Evolutionary conservation across 352 stramenopile species (phyloP).

Genomic region (Pythium sp.): DNA sequence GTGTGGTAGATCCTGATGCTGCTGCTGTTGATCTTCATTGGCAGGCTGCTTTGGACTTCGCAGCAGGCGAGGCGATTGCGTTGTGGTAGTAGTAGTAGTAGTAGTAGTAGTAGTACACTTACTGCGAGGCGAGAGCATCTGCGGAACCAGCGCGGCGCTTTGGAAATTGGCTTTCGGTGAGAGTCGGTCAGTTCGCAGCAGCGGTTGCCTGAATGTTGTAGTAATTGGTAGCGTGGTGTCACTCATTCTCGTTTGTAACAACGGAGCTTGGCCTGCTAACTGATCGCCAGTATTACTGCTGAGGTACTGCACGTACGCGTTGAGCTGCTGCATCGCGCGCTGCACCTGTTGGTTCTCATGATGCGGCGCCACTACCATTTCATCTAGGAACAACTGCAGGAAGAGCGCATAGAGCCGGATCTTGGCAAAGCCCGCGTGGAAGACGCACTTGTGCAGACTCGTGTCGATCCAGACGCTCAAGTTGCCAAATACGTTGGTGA

Average conservation of each 20-base stretch:
- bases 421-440: slow-evolving; percentile 36
- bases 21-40: slow-evolving; percentile 7
- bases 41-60: not conserved
- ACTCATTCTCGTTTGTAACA: not conserved
- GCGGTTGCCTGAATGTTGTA: not conserved
- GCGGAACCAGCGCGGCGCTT: slow-evolving; percentile 5
- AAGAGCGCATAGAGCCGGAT: slow-evolving; percentile 29
- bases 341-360: slow-evolving; percentile 4
- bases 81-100: not conserved
- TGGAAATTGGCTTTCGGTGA: slow-evolving; percentile 15
- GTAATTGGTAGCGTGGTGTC: not conserved
- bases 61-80: not conserved
- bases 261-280: not conserved
- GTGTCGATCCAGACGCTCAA: slow-evolving; percentile 41
- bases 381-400: slow-evolving; percentile 24
- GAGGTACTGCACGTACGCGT: slow-evolving; percentile 29
- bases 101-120: not conserved
- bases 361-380: slow-evolving; percentile 19
- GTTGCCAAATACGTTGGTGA: slow-evolving; percentile 33
- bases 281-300: not conserved
- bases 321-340: slow-evolving; percentile 15
- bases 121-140: slow-evolving; percentile 25
- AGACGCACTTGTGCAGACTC: slow-evolving; percentile 13
- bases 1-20: not conserved
- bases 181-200: slow-evolving; percentile 10